Percentiles rank a stretch among this genome's conserved stretches.
Conservation (phyloP, 345 rosid genomes). For the Garcia nutans region DNA sequence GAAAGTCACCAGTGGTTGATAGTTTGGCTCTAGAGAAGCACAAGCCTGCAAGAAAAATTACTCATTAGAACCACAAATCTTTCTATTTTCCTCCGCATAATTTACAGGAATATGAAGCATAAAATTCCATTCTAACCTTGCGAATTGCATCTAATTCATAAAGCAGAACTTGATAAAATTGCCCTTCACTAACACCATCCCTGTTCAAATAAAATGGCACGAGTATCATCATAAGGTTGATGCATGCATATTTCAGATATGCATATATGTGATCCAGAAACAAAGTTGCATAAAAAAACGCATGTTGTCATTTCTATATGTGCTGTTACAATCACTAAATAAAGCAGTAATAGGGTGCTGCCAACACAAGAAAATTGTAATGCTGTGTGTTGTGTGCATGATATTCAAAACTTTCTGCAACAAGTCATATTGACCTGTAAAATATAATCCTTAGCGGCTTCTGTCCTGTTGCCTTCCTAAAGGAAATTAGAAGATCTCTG, state of each 20-base stretch:
- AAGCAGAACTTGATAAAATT: constrained; percentile 82
- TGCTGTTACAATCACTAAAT: not conserved
- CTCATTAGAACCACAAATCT: constrained; percentile 9
- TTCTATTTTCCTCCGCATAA: not conserved
- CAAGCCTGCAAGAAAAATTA: constrained; percentile 56
- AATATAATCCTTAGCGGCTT: constrained; percentile 94
- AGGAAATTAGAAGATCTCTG: constrained; percentile 94
- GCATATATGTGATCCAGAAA: not conserved
- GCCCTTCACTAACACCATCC: constrained; percentile 99
- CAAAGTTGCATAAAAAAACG: not conserved
- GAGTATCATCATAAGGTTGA: constrained; percentile 1
- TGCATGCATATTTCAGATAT: not conserved
- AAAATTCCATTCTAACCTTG: constrained; percentile 43
- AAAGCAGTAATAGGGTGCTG: not conserved
- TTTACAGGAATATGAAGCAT: not conserved
- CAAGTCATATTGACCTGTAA: constrained; percentile 58
- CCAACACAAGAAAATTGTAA: not conserved
- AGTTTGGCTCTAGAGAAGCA: constrained; percentile 94
- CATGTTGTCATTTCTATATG: not conserved
- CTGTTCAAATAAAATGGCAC: constrained; percentile 33
- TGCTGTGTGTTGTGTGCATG: not conserved
- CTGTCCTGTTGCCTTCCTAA: constrained; percentile 97
- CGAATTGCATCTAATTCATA: constrained; percentile 84
- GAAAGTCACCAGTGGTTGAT: constrained; percentile 98
- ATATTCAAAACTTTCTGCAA: not conserved